Base-by-base conservation (phyloP, 345 rosid species). In the Turritis glabra region DNA sequence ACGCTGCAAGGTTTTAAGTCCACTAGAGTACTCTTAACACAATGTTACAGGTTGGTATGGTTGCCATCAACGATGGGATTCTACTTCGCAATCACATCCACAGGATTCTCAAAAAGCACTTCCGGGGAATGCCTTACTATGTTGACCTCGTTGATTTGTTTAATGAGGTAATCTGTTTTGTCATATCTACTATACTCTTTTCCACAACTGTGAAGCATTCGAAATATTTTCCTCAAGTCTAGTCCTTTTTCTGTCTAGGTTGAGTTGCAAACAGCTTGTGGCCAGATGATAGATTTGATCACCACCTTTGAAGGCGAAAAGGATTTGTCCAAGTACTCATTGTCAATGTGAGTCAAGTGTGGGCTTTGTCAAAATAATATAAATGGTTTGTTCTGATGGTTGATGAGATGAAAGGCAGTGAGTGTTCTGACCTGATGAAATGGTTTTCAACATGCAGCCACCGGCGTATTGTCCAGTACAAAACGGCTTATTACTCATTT, bases 201-300 rank as follows among this genome's bases (percentile, higher is more conserved):
- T 51, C 21, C 53, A 6, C 4, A n/a, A n/a, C 19, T 54, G 32
- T 46, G 15, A 63, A 70, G 29, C 43, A 13, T 69, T 62, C 37
- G 17, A 13, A 18, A 43, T 55, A 19, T 61, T 52, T 5, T 67
- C 21, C 56, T 35, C 9, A 27, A 27, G 22, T 22, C 54, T 64
- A 3, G 4, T 56, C 43, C 26, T 55, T 51, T 73, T 71, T 33
- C 43, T 75, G 48, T 67, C 25, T 77, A 90, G 93, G 92, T 90
- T 32, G 97, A 87, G 81, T 82, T 91, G 61, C 97, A 91, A 82
- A 82, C 89, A 27, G 79, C 87, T 50, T 86, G 81, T 13, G 95
- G 97, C 63, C 89, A 91, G 83, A 86, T 89, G 97, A 84, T 91
- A 65, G 95, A 91, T 82, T 81, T 91, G 83, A 91, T 89, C 76